These are phyloP conservation scores for Euphorbia peplus DNA, from an alignment of 345 rosid genomes.

Conservation along the genomic window DNA sequence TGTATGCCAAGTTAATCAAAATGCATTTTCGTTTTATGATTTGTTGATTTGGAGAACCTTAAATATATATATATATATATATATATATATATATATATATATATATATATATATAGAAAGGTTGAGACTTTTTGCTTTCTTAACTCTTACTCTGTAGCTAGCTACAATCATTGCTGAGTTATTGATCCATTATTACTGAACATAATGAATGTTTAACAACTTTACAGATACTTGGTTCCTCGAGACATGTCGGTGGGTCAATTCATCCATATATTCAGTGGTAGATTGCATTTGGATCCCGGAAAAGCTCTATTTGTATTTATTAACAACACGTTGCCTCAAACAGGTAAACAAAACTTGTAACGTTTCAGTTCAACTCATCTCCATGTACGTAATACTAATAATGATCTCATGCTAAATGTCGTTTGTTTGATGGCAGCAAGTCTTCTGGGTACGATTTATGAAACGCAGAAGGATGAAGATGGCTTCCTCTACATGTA, in stretches of 20 bases:
- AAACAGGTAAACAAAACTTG: conserved; percentile 13
- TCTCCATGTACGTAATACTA: too few relatives aligned
- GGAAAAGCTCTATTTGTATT: conserved; percentile 32
- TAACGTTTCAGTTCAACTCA: too few relatives aligned
- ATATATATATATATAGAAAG: too few relatives aligned
- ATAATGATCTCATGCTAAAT: too few relatives aligned
- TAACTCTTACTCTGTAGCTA: too few relatives aligned
- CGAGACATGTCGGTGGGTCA: conserved; percentile 27
- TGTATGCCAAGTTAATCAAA: too few relatives aligned
- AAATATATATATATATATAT: too few relatives aligned
- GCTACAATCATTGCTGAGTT: too few relatives aligned
- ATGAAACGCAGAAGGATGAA: conserved; percentile 27
- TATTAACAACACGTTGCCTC: conserved; percentile 27
- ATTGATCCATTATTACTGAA: not conserved
- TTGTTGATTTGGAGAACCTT: too few relatives aligned
- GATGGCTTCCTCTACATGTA: conserved; percentile 31
- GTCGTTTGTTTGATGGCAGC: conserved; percentile 5
- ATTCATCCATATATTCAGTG: conserved; percentile 25
- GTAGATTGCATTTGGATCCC: conserved; percentile 21
- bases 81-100: too few relatives aligned
- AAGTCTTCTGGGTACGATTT: conserved; percentile 15
- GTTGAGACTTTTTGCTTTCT: not conserved
- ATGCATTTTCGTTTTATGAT: too few relatives aligned
- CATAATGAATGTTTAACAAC: not conserved
- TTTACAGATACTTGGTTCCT: conserved; percentile 28